phyloP scores from a whole-genome alignment of 371 early-diverging fungal species.

The Umbelopsis sp. region DNA sequence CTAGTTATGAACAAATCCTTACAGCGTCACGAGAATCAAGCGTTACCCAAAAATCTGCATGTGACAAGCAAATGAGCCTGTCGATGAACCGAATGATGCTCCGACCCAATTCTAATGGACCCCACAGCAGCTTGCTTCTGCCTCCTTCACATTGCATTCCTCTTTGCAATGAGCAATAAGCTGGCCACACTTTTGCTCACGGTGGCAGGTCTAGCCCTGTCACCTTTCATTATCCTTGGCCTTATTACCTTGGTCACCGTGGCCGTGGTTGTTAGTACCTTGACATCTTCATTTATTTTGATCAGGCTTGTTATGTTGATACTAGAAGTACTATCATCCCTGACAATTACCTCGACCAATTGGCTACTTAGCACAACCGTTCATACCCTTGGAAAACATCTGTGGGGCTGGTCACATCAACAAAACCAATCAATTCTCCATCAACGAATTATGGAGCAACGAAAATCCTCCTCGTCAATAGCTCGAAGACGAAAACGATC shows the following conservation, averaged over 20 bases:
- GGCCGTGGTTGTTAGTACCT: conserved; percentile 25
- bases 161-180: not conserved
- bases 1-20: too few relatives aligned
- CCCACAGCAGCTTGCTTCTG: not conserved
- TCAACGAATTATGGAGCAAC: conserved; percentile 11
- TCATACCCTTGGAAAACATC: conserved; percentile 18
- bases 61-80: not conserved
- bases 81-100: conserved; percentile 1
- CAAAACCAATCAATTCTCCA: conserved; percentile 11
- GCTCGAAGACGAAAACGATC: conserved; percentile 15
- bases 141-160: not conserved
- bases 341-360: conserved; percentile 25
- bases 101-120: not conserved
- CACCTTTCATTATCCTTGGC: conserved; percentile 23
- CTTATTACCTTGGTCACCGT: conserved; percentile 21
- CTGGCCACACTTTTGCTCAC: conserved; percentile 6
- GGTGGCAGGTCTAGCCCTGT: not conserved
- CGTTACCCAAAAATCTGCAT: not conserved
- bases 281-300: conserved; percentile 31
- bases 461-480: conserved; percentile 12
- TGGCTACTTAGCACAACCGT: conserved; percentile 20
- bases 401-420: conserved; percentile 9
- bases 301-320: conserved; percentile 25
- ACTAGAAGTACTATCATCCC: conserved; percentile 23
- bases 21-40: too few relatives aligned